Evolutionary conservation across 768 basidiomycete species (phyloP).

Genomic region (Leccinum imitatum): DNA sequence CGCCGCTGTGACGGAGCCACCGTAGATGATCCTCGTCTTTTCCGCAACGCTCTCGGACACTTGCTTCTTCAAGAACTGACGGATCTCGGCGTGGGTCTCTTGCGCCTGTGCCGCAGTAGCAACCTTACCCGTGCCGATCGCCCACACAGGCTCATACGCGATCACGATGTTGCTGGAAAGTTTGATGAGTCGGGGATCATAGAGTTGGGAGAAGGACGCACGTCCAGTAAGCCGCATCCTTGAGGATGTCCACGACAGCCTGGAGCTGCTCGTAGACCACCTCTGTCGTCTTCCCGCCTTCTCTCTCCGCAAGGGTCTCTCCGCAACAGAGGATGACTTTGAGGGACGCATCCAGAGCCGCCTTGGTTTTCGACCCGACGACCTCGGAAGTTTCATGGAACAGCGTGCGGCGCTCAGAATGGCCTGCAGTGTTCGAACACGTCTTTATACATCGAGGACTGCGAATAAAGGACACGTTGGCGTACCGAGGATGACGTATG

Average conservation of each 20-base stretch:
- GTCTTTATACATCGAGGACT: background rate
- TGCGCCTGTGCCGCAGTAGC: slow-evolving; percentile 92
- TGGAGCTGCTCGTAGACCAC: slow-evolving; percentile 84
- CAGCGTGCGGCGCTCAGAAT: slow-evolving; percentile 93
- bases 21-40: slow-evolving; percentile 87
- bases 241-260: slow-evolving; percentile 63
- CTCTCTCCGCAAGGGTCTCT: slow-evolving; percentile 88
- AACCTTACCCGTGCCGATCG: slow-evolving; percentile 97
- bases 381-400: slow-evolving; percentile 86
- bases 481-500: slow-evolving; percentile 89
- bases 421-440: slow-evolving; percentile 49
- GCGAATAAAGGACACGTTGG: background rate
- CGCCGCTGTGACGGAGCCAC: slow-evolving; percentile 87
- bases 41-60: slow-evolving; percentile 72
- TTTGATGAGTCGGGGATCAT: background rate
- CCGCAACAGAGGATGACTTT: slow-evolving; percentile 95
- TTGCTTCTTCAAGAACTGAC: slow-evolving; percentile 62
- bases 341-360: slow-evolving; percentile 72
- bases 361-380: slow-evolving; percentile 84
- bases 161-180: slow-evolving; percentile 77
- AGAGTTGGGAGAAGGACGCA: slow-evolving; percentile 34
- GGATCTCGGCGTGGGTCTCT: slow-evolving; percentile 83
- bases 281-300: slow-evolving; percentile 68
- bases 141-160: slow-evolving; percentile 98
- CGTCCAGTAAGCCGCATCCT: slow-evolving; percentile 73